Base-by-base conservation (phyloP, 768 basidiomycete species). In the Floccularia luteovirens region DNA sequence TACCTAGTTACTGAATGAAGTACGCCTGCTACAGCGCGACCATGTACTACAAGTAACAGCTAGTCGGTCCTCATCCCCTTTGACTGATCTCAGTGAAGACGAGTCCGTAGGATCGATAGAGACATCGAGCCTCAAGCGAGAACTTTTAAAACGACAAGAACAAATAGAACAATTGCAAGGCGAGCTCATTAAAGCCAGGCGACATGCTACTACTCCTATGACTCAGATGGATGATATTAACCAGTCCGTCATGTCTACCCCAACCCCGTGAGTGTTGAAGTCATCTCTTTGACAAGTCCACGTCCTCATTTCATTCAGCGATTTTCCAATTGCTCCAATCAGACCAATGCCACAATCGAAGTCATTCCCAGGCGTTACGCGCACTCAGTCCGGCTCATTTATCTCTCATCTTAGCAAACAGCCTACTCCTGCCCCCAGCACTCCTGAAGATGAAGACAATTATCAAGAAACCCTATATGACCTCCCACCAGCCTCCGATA, bases 401-500 rank as follows among this genome's bases (percentile, higher is more conserved):
- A 74, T 75, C 42, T 61, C 67, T 34, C 50, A 60, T 24, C 28
- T 69, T 24, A 74, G 69, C 56, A 69, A 68, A 45, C 71, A 60
- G 17, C 72, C 72, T 7, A 75, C 73, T 1, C 74, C 74, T 38
- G 69, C 70, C 16, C 70, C 72, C 23, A 73, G 63, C 47, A 49
- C 51, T 22, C 55, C 51, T 39, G 59, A 44, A 23, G 42, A 48
- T 16, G 39, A 45, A 24, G 36, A 48, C 7, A 54, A 55, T 13
- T 34, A 34, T 34, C 32, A 17, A 7, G 45, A 42, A 12, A 31
- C 24, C 13, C 10, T 22, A 13, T 27, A 20, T n/a, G 43, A 37
- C 34, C 11, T 13, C 23, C 39, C 20, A 30, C 20, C 22, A n/a
- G 22, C 17, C 17, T 19, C 7, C 17, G 10, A n/a, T 34, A 37